These are phyloP conservation scores for Begonia masoniana DNA, from an alignment of 306 rosid species.

Conservation along the genomic window DNA sequence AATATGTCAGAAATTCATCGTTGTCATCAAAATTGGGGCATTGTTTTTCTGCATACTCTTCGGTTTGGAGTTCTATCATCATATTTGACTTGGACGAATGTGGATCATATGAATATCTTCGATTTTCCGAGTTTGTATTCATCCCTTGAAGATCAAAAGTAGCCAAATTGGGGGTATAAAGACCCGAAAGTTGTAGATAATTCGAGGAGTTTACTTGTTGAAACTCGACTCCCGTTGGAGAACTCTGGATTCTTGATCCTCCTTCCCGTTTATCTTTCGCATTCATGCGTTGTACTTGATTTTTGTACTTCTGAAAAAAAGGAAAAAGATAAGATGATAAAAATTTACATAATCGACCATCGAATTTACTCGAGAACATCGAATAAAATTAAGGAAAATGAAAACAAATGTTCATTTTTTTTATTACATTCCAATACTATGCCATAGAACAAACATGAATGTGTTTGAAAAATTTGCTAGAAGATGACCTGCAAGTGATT, in stretches of 20 bases:
- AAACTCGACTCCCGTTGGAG: too few relatives aligned
- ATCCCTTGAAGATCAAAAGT: neutral
- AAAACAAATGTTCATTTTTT: too few relatives aligned
- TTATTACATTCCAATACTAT: too few relatives aligned
- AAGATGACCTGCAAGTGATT: conserved; percentile 50
- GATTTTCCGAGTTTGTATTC: neutral
- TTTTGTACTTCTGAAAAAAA: neutral
- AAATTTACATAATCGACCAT: too few relatives aligned
- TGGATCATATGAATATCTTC: neutral
- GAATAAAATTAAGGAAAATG: neutral
- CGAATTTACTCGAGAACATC: neutral
- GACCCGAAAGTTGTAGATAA: too few relatives aligned
- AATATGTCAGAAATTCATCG: neutral
- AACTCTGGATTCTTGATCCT: neutral
- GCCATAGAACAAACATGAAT: too few relatives aligned
- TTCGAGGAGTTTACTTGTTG: too few relatives aligned
- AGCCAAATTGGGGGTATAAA: neutral
- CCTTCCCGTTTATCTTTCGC: neutral
- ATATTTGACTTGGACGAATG: too few relatives aligned
- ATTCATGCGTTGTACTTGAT: neutral
- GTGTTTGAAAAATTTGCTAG: neutral
- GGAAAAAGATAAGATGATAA: neutral
- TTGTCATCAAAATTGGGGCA: neutral
- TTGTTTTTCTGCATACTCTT: neutral
- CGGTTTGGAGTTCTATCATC: neutral